A percentile compares a stretch with the other conserved stretches of the same genome.
These are phyloP conservation scores for Glycine soja DNA, from an alignment of 306 rosid genomes.

Conservation along the genomic window DNA sequence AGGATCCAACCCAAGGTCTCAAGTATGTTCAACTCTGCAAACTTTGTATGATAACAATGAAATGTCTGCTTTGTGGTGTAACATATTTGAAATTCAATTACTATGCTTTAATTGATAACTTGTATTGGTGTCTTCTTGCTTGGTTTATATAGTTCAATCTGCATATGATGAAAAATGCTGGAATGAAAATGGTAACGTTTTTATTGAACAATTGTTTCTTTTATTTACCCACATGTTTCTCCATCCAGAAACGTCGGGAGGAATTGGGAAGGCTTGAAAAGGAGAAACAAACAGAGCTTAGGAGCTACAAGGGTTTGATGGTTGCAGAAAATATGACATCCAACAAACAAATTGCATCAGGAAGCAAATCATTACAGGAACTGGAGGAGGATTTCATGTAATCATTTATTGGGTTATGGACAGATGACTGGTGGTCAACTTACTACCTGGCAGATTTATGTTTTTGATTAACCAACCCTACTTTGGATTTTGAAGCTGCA, in stretches of 20 bases:
- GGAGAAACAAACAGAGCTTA: conserved; percentile 85
- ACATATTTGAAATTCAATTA: neutral
- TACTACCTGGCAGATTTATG: conserved; percentile 39
- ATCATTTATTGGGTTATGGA: conserved; percentile 52
- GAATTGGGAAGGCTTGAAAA: conserved; percentile 91
- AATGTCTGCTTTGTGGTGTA: conserved; percentile 14
- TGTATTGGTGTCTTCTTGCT: conserved; percentile 15
- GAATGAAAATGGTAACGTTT: neutral
- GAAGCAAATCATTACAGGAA: conserved; percentile 90
- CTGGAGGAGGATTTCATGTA: conserved; percentile 97
- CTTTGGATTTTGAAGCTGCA: conserved; percentile 46
- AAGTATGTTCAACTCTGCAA: neutral
- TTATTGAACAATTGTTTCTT: neutral
- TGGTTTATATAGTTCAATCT: conserved; percentile 20
- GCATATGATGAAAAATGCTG: conserved; percentile 3
- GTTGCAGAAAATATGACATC: conserved; percentile 95
- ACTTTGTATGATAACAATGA: conserved; percentile 18
- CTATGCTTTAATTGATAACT: neutral
- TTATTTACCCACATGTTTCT: conserved; percentile 8
- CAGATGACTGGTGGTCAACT: conserved; percentile 44
- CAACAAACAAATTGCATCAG: conserved; percentile 79
- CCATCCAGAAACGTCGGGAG: conserved; percentile 82
- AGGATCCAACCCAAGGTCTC: no score
- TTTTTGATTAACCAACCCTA: conserved; percentile 45
- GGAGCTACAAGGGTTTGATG: conserved; percentile 97